Percentiles rank a stretch among this genome's conserved stretches.
Conservation (phyloP, 192 early-diverging fungal genomes). For the Rhizoclosmatium globosum region DNA sequence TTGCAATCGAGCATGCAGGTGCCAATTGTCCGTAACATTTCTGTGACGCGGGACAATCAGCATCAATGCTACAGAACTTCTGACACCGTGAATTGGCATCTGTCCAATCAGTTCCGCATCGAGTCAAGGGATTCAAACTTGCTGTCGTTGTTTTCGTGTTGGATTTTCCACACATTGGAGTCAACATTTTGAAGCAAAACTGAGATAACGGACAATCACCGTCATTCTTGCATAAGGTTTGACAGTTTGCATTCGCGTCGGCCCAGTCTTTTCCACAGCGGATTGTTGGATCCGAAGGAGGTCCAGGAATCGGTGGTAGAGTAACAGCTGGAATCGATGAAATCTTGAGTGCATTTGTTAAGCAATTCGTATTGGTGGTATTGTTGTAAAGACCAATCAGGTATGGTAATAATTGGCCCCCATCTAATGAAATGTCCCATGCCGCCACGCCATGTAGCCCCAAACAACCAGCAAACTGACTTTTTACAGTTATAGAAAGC, state of each 20-base stretch:
- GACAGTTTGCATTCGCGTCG: neutral
- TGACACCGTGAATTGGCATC: neutral
- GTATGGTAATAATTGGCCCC: neutral
- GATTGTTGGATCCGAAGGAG: neutral
- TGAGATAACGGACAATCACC: neutral
- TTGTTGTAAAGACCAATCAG: neutral
- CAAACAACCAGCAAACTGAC: constrained; percentile 60
- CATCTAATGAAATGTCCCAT: constrained; percentile 10
- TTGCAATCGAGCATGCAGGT: too few relatives aligned
- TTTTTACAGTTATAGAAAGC: constrained; percentile 65
- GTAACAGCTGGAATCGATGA: neutral
- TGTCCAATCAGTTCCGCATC: neutral
- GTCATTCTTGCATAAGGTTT: neutral
- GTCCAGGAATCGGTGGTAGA: neutral
- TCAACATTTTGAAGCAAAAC: neutral
- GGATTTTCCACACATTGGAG: neutral
- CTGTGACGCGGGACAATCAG: neutral
- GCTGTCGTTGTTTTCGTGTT: too few relatives aligned
- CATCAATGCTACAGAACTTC: neutral
- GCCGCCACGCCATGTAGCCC: constrained; percentile 39
- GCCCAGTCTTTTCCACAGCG: neutral
- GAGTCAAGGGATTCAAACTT: neutral
- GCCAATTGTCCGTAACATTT: neutral
- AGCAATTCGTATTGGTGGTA: neutral
- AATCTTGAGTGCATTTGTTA: neutral